A percentile compares a stretch with the other conserved stretches of the same genome.
These are phyloP conservation scores for Eucalyptus dawsonii DNA, from an alignment of 345 rosid genomes.

Conservation along the genomic window DNA sequence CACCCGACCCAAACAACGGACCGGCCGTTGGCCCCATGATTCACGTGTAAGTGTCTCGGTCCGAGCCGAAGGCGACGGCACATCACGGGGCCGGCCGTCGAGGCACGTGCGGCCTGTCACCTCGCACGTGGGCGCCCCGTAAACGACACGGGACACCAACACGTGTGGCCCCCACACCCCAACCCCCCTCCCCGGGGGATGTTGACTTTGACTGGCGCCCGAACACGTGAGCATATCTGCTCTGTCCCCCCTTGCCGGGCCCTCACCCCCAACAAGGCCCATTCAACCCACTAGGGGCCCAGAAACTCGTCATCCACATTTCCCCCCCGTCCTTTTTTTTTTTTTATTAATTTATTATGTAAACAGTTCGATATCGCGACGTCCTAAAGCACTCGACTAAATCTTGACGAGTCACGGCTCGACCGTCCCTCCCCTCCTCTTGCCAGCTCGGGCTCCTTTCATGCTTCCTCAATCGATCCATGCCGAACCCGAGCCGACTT, in stretches of 20 bases:
- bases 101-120: constrained; percentile 1
- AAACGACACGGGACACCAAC: background rate
- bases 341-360: background rate
- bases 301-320: background rate
- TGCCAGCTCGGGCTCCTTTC: background rate
- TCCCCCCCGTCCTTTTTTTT: background rate
- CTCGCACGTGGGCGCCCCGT: constrained; percentile 1
- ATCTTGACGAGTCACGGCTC: background rate
- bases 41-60: constrained; percentile 16
- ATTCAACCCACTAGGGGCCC: background rate
- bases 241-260: constrained; percentile 1
- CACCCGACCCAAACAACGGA: background rate
- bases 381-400: background rate
- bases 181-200: background rate
- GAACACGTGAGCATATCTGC: constrained; percentile 25
- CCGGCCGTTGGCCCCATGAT: constrained; percentile 7
- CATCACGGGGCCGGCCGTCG: background rate
- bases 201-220: constrained; percentile 6
- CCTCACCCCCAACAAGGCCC: background rate
- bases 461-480: background rate
- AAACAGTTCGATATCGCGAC: background rate
- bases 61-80: background rate
- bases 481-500: background rate
- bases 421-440: background rate
- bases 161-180: constrained; percentile 8